A percentile compares a stretch with the other conserved stretches of the same genome.
Conservation (phyloP, 2,329 filamentous ascomycete genomes). For the Emmonsiellopsis sp. region DNA sequence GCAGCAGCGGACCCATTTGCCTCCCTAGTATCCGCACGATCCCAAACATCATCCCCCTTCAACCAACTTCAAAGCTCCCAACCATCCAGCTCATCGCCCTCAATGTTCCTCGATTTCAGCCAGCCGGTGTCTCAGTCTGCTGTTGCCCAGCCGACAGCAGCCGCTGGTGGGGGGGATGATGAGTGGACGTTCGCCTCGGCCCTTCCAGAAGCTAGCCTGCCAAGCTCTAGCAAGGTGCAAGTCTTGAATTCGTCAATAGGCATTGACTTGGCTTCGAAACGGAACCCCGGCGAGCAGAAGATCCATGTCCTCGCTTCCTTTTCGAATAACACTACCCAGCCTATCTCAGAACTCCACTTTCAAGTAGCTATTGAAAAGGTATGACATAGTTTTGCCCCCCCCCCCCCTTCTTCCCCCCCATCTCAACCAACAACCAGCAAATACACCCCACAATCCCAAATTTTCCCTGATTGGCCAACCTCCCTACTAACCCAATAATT, state of each 20-base stretch:
- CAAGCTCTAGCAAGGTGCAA: slow-evolving; percentile 52
- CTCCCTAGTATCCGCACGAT: slow-evolving; percentile 42
- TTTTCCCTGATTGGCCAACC: slow-evolving; percentile 3
- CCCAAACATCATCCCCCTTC: slow-evolving; percentile 38
- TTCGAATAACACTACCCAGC: slow-evolving; percentile 65
- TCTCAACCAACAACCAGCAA: background rate
- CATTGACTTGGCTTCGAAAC: slow-evolving; percentile 64
- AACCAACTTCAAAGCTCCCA: slow-evolving; percentile 17
- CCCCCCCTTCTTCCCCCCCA: background rate
- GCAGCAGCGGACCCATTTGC: slow-evolving; percentile 49
- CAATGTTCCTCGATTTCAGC: slow-evolving; percentile 25
- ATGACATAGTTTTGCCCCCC: slow-evolving; percentile 15
- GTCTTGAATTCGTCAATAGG: slow-evolving; percentile 62
- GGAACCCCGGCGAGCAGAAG: slow-evolving; percentile 42
- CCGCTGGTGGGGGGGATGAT: slow-evolving; percentile 54
- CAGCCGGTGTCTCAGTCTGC: slow-evolving; percentile 9
- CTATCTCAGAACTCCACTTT: slow-evolving; percentile 73
- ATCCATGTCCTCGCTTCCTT: slow-evolving; percentile 70
- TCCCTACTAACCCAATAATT: background rate
- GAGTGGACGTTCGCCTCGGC: slow-evolving; percentile 93
- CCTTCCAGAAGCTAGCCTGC: slow-evolving; percentile 54
- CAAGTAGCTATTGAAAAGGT: slow-evolving; percentile 93
- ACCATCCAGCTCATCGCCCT: slow-evolving; percentile 14
- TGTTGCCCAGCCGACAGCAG: slow-evolving; percentile 8
- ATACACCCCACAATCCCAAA: background rate